These are phyloP conservation scores for Aspergillus ruber DNA, from an alignment of 2,329 filamentous ascomycete genomes.

Conservation along the genomic window DNA sequence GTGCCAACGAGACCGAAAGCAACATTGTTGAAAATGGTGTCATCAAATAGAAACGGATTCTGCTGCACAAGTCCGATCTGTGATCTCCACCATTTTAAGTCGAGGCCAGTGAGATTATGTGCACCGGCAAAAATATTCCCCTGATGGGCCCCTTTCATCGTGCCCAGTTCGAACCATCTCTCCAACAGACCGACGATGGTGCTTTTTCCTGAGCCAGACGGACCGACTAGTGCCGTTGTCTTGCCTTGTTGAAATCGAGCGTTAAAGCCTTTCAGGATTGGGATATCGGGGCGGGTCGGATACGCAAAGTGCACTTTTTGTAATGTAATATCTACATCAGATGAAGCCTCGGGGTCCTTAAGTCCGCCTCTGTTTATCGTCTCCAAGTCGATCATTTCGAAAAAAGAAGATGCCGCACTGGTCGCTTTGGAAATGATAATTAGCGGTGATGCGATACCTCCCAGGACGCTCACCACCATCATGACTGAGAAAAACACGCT, in stretches of 20 bases:
- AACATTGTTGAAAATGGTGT: constrained; percentile 59
- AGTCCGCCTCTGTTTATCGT: constrained; percentile 30
- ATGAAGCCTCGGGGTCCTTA: constrained; percentile 45
- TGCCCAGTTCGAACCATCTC: constrained; percentile 34
- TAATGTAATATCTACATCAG: constrained; percentile 53
- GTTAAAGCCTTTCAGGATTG: constrained; percentile 30
- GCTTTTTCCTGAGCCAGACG: constrained; percentile 42
- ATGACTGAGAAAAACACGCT: constrained; percentile 13
- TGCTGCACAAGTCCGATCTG: constrained; percentile 62
- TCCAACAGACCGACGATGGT: constrained; percentile 40
- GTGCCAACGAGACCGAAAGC: constrained; percentile 48
- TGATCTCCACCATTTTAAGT: constrained; percentile 56
- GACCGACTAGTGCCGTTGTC: constrained; percentile 40
- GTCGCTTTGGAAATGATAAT: constrained; percentile 24
- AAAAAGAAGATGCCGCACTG: constrained; percentile 17
- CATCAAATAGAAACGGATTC: constrained; percentile 63
- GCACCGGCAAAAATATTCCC: constrained; percentile 51
- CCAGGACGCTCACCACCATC: constrained; percentile 8
- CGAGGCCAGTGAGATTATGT: constrained; percentile 49
- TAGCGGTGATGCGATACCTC: constrained; percentile 18
- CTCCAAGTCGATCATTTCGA: constrained; percentile 27
- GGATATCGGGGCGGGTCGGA: constrained; percentile 42
- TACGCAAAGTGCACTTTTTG: constrained; percentile 65
- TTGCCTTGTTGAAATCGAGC: constrained; percentile 29
- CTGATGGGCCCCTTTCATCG: constrained; percentile 5